Evolutionary conservation across 768 basidiomycete species (phyloP).

Genomic region (Boletus barrowsii): DNA sequence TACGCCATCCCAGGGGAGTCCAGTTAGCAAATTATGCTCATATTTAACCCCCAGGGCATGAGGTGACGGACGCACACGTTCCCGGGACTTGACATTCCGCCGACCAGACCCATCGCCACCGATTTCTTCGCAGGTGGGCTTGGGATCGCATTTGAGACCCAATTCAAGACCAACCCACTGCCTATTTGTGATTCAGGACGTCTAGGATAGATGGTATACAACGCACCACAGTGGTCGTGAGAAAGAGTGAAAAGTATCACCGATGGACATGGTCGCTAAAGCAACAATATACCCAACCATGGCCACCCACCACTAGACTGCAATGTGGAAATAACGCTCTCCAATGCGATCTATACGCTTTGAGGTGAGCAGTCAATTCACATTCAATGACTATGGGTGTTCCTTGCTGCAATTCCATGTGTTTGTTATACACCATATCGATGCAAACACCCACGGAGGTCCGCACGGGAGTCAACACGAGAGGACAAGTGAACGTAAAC

Average conservation of each 20-base stretch:
- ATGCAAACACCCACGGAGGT: slow-evolving; percentile 60
- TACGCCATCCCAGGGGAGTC: slow-evolving; percentile 42
- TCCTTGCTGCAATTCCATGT: slow-evolving; percentile 52
- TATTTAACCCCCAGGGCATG: background rate
- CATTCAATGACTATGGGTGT: background rate
- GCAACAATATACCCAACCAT: slow-evolving; percentile 60
- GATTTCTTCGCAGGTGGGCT: slow-evolving; percentile 52
- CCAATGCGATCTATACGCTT: slow-evolving; percentile 45
- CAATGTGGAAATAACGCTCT: slow-evolving; percentile 63
- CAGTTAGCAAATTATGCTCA: too few species aligned
- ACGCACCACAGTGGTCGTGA: slow-evolving; percentile 46
- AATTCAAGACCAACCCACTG: slow-evolving; percentile 47
- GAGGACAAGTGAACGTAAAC: background rate
- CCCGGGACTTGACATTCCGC: slow-evolving; percentile 57
- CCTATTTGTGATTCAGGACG: slow-evolving; percentile 24
- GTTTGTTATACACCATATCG: slow-evolving; percentile 49
- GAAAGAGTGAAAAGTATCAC: slow-evolving; percentile 58
- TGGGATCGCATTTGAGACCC: slow-evolving; percentile 61
- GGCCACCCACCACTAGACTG: slow-evolving; percentile 54
- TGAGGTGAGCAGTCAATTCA: background rate
- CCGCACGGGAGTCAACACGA: slow-evolving; percentile 26
- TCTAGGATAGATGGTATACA: background rate
- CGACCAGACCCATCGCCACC: slow-evolving; percentile 32
- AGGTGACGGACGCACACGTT: slow-evolving; percentile 42
- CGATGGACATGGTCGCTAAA: slow-evolving; percentile 48